Base-by-base conservation (phyloP, 306 rosid species). In the Gillenia trifoliata region DNA sequence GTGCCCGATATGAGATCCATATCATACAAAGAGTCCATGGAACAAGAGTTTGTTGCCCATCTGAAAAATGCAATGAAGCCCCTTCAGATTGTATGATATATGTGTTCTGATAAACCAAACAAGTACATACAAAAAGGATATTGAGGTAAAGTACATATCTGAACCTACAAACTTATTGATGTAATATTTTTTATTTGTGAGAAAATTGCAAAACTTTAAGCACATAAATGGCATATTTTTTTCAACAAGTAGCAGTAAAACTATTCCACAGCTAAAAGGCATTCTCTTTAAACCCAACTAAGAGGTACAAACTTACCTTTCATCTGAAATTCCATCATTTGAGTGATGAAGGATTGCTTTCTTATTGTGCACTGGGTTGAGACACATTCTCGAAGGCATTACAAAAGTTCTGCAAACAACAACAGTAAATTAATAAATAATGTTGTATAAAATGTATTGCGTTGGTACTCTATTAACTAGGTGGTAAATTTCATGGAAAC, bases 301-400 rank as follows among this genome's bases (percentile, higher is more conserved):
- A 60, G 31, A 57, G 67, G 45, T 59, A 13, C 25, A 40, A 66
- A 73, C 68, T 69, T 64, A 94, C 97, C 73, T 83, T 75, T 91
- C 99, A 75, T 89, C 93, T n/a, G 92, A 77, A 81, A 82, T 85
- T 36, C 84, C 83, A 50, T 81, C 82, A 30, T 41, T 64, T 12
- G 91, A 79, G 29, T 45, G 85, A 45, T 85, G 99, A 90, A 92
- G 86, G 74, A 94, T 85, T 72, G 92, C 97, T 81, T 92, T 92
- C 80, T 89, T 89, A 75, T 94, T 92, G 78, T 94, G 99, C 47
- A 92, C 84, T 36, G 99, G 97, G 79, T 85, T 94, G 79, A 94
- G 89, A 67, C 97, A 94, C 97, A 94, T 90, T 85, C 96, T 90
- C 2, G 96, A 88, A 12, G 99, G 99, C 96, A 94, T 81, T 17